Evolutionary conservation across 148 eudicot genomes (phyloP), one percentile per base, ranked within the genome.

Genomic region (Persicaria tinctoria): DNA sequence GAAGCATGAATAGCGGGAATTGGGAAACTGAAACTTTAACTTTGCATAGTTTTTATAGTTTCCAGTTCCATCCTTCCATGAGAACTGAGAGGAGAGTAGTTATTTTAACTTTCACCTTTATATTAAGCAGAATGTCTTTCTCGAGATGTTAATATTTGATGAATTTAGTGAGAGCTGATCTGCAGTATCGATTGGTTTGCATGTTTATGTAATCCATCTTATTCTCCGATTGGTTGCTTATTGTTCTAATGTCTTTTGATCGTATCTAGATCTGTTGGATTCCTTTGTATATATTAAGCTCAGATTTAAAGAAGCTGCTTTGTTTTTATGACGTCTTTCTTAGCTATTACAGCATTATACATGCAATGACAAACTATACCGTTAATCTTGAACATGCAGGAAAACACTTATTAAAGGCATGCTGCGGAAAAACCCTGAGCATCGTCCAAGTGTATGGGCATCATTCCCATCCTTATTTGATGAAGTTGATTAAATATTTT

Each of bases 401-500:
- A 88, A 88, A 78, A 78, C 86, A 44, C 81, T 93, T 44, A 93
- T 93, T 79, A 93, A 91, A 81, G 90, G 97, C 78, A 93, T 93
- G 98, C 86, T 93, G 76, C 84, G 98, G 8, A 93, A 93, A 82
- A 93, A 88, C 78, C 98, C 98, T 45, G 98, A 91, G 81, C 97
- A 91, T 78, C 87, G 98, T 70, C 90, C 97, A 51, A 91, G 78
- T 80, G 98, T 93, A 89, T 79, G 90, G 27, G 54, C 79, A 73
- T 51, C 72, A 49, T 18, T 78, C 51, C 69, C 12, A 59, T 49
- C 16, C 17, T 18, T 17, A 45, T 8, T 66, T 66, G 4, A 13
- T 66, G 48, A 66, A 66, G 32, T 11, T 27, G 16, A 38, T 9
- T 63, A 8, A 41, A 66, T 66, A 38, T 66, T 66, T 13, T 4